Base-by-base conservation (phyloP, 306 rosid species). In the Malus fusca region DNA sequence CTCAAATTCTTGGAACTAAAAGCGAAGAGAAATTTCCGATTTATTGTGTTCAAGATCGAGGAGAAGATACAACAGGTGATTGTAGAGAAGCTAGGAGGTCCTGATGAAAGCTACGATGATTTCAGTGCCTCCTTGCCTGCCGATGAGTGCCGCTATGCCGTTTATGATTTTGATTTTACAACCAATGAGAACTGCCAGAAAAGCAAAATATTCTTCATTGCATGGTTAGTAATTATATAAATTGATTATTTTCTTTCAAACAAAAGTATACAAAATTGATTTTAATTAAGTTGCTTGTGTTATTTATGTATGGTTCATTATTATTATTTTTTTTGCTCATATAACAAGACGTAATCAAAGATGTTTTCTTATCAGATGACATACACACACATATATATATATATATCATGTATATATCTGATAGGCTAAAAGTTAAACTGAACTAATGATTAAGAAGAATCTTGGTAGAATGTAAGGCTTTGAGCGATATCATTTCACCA, bases 61-160 rank as follows among this genome's bases (percentile, higher is more conserved):
- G 83, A 73, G 71, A 68, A 68, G 31, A 74, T 74, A 21, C 83
- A 79, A 66, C 83, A 79, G 73, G 83, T 79, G 75, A 13, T 74
- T 11, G 83, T 79, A n/a, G 83, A 79, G 68, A 79, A 74, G 75
- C 17, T 74, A 18, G 79, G 83, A n/a, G 53, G 58, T 79, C 83
- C 74, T 8, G 71, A 74, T 8, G 83, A 73, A 58, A 68, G 71
- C 33, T 79, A 67, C 2, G 75, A 79, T 0, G 79, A 79, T 37
- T 79, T 79, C 66, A 14, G 53, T 68, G 69, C 59, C 31, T 79
- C 79, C 55, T 15, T 79, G 68, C 79, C 79, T 1, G 56, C 78
- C 4, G 69, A 79, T 33, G 79, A 79, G 60, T 79, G 83, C 46
- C 75, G 83, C 35, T 79, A 79, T 35, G 83, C 83, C 37, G 83